Conservation (phyloP, 108 stramenopile species). For the Licmophora abbreviata region DNA sequence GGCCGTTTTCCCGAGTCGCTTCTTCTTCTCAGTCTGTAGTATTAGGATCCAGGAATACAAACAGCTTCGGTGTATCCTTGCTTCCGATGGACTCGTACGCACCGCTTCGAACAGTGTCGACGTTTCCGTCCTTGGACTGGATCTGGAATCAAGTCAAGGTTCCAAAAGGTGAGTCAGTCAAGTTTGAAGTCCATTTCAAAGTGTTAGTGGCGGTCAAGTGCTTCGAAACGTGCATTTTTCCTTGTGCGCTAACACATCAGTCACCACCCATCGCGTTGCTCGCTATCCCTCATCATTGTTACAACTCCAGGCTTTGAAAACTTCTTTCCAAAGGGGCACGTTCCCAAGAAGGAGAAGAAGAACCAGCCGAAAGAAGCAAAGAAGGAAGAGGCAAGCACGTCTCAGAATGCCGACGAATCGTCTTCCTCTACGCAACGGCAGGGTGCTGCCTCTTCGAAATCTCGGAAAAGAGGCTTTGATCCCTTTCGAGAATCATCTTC, state of each 20-base stretch:
- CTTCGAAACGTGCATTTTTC: neutral
- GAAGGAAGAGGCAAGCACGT: slow-evolving; percentile 4
- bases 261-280: neutral
- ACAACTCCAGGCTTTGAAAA: slow-evolving; percentile 61
- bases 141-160: slow-evolving; percentile 1
- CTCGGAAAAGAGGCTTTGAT: neutral
- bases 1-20: too few species aligned
- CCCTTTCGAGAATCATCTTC: slow-evolving; percentile 3
- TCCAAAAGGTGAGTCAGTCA: slow-evolving; percentile 8
- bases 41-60: too few species aligned
- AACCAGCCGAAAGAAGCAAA: slow-evolving; percentile 10
- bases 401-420: slow-evolving; percentile 8
- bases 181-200: neutral
- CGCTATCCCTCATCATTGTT: neutral
- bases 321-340: slow-evolving; percentile 56
- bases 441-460: neutral
- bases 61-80: too few species aligned
- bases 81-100: too few species aligned
- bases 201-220: too few species aligned
- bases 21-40: too few species aligned
- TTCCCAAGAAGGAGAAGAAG: slow-evolving; percentile 3
- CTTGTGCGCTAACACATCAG: neutral
- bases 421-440: neutral
- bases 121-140: slow-evolving; percentile 1
- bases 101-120: too few species aligned